phyloP scores from a whole-genome alignment of 805 yeast species.

The Wickerhamomyces hampshirensis region DNA sequence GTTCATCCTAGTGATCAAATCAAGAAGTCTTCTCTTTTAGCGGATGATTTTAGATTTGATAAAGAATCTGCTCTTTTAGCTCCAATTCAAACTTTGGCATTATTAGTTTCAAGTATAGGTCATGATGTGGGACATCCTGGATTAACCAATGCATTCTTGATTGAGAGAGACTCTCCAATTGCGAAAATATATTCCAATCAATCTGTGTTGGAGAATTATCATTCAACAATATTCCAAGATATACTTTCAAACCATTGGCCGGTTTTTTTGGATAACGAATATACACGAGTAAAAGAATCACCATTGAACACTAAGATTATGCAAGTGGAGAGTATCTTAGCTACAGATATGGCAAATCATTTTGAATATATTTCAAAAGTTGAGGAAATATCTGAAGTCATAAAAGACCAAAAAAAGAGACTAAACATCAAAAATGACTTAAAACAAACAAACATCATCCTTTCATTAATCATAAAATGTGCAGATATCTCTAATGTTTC shows the following conservation, averaged over 20 bases:
- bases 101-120: slow-evolving; percentile 81
- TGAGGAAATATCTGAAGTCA: slow-evolving; percentile 27
- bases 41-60: slow-evolving; percentile 3
- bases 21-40: no score
- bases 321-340: slow-evolving; percentile 47
- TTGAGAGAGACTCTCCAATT: slow-evolving; percentile 55
- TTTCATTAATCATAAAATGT: slow-evolving; percentile 77
- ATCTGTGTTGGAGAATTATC: slow-evolving; percentile 81
- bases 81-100: slow-evolving; percentile 47
- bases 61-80: slow-evolving; percentile 14
- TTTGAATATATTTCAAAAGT: slow-evolving; percentile 60
- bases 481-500: slow-evolving; percentile 96
- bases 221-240: slow-evolving; percentile 56
- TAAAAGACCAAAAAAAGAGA: slow-evolving; percentile 10
- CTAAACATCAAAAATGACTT: slow-evolving; percentile 11
- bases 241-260: slow-evolving; percentile 53
- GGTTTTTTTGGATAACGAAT: slow-evolving; percentile 20
- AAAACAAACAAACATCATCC: slow-evolving; percentile 39
- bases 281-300: slow-evolving; percentile 5
- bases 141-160: slow-evolving; percentile 73
- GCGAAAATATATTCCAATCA: slow-evolving; percentile 55
- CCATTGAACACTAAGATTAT: slow-evolving; percentile 22
- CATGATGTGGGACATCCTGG: slow-evolving; percentile 98
- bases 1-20: slow-evolving; percentile 15
- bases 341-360: slow-evolving; percentile 94